A percentile compares a stretch with the other conserved stretches of the same genome.
Evolutionary conservation across 192 early-diverging fungal genomes (phyloP).

Genomic region (Umbelopsis sp.): DNA sequence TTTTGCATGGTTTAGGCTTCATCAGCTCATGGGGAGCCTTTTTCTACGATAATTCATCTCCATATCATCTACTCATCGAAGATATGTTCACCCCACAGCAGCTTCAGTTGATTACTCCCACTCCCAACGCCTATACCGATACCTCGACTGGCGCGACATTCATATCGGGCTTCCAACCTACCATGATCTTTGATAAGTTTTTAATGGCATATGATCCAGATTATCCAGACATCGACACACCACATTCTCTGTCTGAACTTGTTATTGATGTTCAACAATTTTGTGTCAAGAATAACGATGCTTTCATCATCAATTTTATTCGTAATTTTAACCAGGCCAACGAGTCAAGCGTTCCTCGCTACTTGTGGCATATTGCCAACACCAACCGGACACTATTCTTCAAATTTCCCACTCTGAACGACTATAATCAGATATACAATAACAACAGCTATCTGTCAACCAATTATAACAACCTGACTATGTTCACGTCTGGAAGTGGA

Average conservation of each 20-base stretch:
- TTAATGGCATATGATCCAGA: constrained; percentile 19
- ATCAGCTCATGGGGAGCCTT: constrained; percentile 39
- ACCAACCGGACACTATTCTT: constrained; percentile 16
- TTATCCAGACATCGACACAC: neutral
- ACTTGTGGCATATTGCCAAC: constrained; percentile 23
- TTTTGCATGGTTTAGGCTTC: constrained; percentile 38
- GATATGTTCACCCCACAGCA: constrained; percentile 23
- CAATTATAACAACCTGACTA: constrained; percentile 11
- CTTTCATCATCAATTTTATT: constrained; percentile 40
- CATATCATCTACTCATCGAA: constrained; percentile 25
- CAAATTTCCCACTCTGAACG: constrained; percentile 13
- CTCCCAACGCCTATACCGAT: constrained; percentile 16
- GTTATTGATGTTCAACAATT: constrained; percentile 36
- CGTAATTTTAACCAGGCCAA: constrained; percentile 25
- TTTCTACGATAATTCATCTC: constrained; percentile 17
- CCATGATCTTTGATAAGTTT: constrained; percentile 45
- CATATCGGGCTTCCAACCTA: constrained; percentile 39
- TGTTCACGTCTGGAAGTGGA: constrained; percentile 18
- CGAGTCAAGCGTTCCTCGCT: constrained; percentile 20
- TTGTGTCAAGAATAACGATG: constrained; percentile 35
- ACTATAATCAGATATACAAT: neutral
- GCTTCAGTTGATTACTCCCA: constrained; percentile 11
- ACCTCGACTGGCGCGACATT: constrained; percentile 24
- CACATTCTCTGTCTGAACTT: constrained; percentile 17
- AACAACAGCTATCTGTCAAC: neutral